phyloP scores from a whole-genome alignment of 129 eudicot species.

The Glebionis coronaria region DNA sequence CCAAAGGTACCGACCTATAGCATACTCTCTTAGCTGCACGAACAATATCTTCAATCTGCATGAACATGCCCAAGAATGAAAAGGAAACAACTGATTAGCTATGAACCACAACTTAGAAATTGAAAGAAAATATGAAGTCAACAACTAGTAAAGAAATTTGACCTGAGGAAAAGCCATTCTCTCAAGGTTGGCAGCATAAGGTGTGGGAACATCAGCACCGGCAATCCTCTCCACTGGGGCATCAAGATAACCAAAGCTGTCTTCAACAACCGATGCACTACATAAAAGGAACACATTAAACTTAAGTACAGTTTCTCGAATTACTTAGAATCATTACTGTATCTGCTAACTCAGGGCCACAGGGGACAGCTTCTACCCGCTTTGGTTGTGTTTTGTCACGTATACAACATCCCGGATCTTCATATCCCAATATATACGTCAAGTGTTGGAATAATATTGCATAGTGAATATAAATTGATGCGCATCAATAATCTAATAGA shows the following conservation, averaged over 20 bases:
- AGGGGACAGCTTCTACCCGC: no score
- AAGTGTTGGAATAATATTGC: no score
- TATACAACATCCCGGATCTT: no score
- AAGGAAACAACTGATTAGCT: neutral
- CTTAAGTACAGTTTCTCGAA: neutral
- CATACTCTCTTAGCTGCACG: conserved; percentile 75
- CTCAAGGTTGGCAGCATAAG: conserved; percentile 72
- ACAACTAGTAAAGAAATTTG: neutral
- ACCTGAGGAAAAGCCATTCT: conserved; percentile 76
- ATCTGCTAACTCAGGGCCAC: no score
- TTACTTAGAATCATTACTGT: no score
- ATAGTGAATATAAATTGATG: neutral
- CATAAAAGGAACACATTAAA: conserved; percentile 4
- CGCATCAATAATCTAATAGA: neutral
- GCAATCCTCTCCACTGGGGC: conserved; percentile 68
- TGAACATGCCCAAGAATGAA: neutral
- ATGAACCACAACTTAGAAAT: no score
- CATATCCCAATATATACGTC: no score
- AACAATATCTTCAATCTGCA: conserved; percentile 65
- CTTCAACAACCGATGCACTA: conserved; percentile 60
- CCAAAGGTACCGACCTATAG: conserved; percentile 45
- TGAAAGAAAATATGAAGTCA: neutral
- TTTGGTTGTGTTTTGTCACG: no score
- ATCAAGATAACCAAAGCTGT: conserved; percentile 63
- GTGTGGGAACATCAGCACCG: conserved; percentile 75